phyloP scores from a whole-genome alignment of 2,329 filamentous ascomycete species.

The Sclerotinia spermophila region DNA sequence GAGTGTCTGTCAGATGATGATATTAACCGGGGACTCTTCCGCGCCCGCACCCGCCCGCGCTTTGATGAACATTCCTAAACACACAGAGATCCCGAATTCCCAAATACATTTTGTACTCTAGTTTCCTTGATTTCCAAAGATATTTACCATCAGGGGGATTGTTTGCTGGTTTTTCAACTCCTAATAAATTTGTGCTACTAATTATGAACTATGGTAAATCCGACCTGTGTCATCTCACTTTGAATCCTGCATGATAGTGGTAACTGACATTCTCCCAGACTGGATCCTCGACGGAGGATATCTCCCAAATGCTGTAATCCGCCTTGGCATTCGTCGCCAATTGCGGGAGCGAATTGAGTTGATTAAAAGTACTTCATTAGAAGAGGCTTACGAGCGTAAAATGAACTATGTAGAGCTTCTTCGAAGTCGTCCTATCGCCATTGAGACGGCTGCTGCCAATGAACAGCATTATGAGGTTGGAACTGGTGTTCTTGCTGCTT shows the following conservation, averaged over 20 bases:
- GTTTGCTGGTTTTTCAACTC: neutral
- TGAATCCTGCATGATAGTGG: neutral
- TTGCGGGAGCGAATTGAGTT: slow-evolving; percentile 55
- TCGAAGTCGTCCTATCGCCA: slow-evolving; percentile 61
- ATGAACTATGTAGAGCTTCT: slow-evolving; percentile 60
- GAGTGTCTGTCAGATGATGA: slow-evolving; percentile 1
- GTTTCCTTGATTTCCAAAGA: neutral
- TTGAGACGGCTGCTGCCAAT: slow-evolving; percentile 63
- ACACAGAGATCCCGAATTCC: neutral
- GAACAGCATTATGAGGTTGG: slow-evolving; percentile 71
- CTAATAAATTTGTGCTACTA: neutral
- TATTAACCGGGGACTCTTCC: neutral
- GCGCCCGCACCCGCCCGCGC: slow-evolving; percentile 7
- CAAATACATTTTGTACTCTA: neutral
- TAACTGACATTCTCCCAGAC: slow-evolving; percentile 39
- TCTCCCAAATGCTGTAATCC: slow-evolving; percentile 59
- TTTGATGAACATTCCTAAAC: slow-evolving; percentile 14
- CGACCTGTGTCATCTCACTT: neutral
- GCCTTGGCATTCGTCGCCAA: slow-evolving; percentile 63
- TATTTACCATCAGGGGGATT: neutral
- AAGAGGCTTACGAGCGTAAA: slow-evolving; percentile 54
- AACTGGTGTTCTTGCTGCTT: slow-evolving; percentile 58
- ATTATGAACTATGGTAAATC: slow-evolving; percentile 34
- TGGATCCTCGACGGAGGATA: slow-evolving; percentile 62
- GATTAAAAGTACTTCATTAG: slow-evolving; percentile 52